A percentile compares a stretch with the other conserved stretches of the same genome.
Conservation (phyloP, 176 grass and related monocot species). For the Melocanna baccifera region DNA sequence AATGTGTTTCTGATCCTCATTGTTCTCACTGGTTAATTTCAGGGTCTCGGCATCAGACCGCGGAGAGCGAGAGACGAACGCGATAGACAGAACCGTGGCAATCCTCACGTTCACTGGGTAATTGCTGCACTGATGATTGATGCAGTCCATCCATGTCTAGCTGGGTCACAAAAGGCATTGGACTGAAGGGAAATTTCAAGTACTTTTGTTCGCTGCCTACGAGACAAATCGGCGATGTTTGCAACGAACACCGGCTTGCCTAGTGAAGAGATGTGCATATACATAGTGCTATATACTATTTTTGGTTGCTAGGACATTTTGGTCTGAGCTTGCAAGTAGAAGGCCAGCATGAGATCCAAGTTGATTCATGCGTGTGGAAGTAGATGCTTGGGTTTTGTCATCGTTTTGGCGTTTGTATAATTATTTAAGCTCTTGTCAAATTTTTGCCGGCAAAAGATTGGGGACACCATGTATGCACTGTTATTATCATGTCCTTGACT, state of each 20-base stretch:
- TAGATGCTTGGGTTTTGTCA: background rate
- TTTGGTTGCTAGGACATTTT: slow-evolving; percentile 1
- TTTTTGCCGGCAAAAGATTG: slow-evolving; percentile 13
- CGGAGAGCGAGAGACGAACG: slow-evolving; percentile 44
- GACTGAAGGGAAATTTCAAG: background rate
- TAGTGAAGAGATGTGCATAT: slow-evolving; percentile 16
- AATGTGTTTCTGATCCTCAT: background rate
- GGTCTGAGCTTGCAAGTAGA: slow-evolving; percentile 1
- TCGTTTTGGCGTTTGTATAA: background rate
- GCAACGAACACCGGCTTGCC: background rate
- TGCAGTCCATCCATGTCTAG: background rate
- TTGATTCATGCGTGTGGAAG: background rate
- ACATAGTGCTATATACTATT: background rate
- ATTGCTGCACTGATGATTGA: background rate
- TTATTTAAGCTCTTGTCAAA: background rate
- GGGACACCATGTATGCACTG: background rate
- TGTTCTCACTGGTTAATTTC: slow-evolving; percentile 7
- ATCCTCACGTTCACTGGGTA: slow-evolving; percentile 34
- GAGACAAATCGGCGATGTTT: background rate
- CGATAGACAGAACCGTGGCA: slow-evolving; percentile 64
- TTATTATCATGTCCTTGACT: background rate
- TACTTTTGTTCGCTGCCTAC: background rate
- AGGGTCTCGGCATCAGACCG: slow-evolving; percentile 23
- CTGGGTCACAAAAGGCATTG: background rate
- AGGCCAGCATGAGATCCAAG: background rate